Conservation (phyloP, 2,329 filamentous ascomycete species). For the Aspergillus calidoustus region DNA sequence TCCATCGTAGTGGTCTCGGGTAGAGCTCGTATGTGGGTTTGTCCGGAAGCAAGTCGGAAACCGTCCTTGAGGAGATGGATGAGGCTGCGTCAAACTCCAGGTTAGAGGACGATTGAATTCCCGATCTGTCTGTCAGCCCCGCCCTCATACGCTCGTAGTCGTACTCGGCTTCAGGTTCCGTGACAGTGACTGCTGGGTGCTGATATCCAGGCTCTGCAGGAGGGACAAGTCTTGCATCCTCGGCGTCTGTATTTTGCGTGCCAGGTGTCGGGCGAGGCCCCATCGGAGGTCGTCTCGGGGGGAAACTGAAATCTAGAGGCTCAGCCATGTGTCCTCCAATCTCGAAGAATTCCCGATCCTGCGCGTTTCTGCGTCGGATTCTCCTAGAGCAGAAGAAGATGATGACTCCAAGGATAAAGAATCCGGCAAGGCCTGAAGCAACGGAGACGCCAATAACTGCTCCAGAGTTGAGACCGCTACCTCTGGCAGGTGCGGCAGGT, state of each 20-base stretch:
- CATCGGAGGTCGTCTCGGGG: constrained; percentile 29
- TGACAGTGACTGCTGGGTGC: constrained; percentile 28
- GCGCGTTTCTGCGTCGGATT: constrained; percentile 31
- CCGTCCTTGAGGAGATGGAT: constrained; percentile 40
- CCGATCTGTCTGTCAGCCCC: constrained; percentile 30
- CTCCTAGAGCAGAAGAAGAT: constrained; percentile 38
- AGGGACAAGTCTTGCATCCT: constrained; percentile 27
- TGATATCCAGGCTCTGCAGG: constrained; percentile 23
- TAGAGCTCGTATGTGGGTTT: constrained; percentile 39
- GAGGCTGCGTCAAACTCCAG: constrained; percentile 36
- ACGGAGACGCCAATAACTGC: constrained; percentile 45
- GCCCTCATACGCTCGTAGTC: constrained; percentile 3
- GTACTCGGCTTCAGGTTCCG: constrained; percentile 19
- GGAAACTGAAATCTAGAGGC: constrained; percentile 36
- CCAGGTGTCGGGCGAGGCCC: constrained; percentile 21
- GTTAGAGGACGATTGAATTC: constrained; percentile 36
- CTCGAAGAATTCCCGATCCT: constrained; percentile 39
- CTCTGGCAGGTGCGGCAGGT: constrained; percentile 11
- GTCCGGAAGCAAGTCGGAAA: constrained; percentile 44
- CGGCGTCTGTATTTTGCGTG: constrained; percentile 17
- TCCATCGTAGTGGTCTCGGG: constrained; percentile 44
- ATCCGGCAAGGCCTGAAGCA: constrained; percentile 39
- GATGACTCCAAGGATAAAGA: constrained; percentile 39
- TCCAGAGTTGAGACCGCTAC: constrained; percentile 31
- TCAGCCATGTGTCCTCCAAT: constrained; percentile 46